phyloP scores from a whole-genome alignment of 2,329 filamentous ascomycete species.

The Talaromyces atroroseus region DNA sequence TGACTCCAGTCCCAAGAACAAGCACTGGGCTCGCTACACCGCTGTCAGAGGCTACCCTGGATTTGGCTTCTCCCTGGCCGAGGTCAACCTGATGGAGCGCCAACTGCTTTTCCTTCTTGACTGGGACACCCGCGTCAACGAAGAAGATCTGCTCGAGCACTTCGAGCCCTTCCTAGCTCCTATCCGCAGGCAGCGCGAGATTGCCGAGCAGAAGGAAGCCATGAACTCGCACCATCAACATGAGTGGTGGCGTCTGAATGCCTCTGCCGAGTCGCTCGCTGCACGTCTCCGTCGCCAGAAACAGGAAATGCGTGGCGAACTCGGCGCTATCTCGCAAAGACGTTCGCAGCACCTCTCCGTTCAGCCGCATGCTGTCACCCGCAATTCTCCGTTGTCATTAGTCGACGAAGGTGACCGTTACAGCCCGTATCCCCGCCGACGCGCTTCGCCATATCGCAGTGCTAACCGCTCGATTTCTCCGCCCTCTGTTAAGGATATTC shows the following conservation, averaged over 20 bases:
- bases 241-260: conserved; percentile 34
- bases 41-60: conserved; percentile 64
- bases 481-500: conserved; percentile 41
- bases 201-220: conserved; percentile 49
- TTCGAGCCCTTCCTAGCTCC: conserved; percentile 84
- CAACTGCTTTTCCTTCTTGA: conserved; percentile 91
- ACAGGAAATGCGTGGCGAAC: conserved; percentile 25
- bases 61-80: conserved; percentile 89
- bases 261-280: conserved; percentile 31
- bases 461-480: conserved; percentile 37
- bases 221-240: conserved; percentile 33
- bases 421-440: conserved; percentile 33
- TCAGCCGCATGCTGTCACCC: conserved; percentile 24
- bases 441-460: conserved; percentile 30
- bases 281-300: conserved; percentile 34
- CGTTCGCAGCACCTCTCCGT: conserved; percentile 25
- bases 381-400: conserved; percentile 25
- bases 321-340: conserved; percentile 19
- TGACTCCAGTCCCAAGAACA: conserved; percentile 98
- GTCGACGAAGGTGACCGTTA: conserved; percentile 31
- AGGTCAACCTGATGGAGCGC: conserved; percentile 99
- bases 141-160: conserved; percentile 80
- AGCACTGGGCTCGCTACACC: conserved; percentile 97
- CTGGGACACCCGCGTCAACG: conserved; percentile 83
- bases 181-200: conserved; percentile 58